phyloP scores from a whole-genome alignment of 1,139 yeast species.

The Hemisphaericaspora subhashii region DNA sequence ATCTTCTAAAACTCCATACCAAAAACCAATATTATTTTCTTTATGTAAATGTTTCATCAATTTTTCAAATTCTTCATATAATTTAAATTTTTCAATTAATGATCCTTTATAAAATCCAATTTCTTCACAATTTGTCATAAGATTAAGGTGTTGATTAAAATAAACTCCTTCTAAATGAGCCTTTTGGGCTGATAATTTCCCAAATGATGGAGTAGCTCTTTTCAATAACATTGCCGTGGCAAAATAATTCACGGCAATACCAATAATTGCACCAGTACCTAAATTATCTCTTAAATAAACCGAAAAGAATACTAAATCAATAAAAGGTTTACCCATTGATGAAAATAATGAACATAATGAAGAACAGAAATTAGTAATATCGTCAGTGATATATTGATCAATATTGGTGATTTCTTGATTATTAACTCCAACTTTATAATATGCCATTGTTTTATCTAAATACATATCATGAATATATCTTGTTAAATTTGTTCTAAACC shows the following conservation, averaged over 20 bases:
- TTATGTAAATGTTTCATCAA: slow-evolving; percentile 47
- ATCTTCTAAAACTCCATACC: slow-evolving; percentile 77
- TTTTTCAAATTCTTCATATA: slow-evolving; percentile 56
- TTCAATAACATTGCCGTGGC: slow-evolving; percentile 77
- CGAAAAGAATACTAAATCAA: slow-evolving; percentile 85
- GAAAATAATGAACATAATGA: slow-evolving; percentile 84
- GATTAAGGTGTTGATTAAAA: slow-evolving; percentile 80
- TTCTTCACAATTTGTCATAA: slow-evolving; percentile 89
- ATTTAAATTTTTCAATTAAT: slow-evolving; percentile 70
- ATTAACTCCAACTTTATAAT: slow-evolving; percentile 69
- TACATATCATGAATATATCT: slow-evolving; percentile 91
- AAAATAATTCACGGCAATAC: slow-evolving; percentile 79
- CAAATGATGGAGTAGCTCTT: slow-evolving; percentile 79
- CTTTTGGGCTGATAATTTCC: slow-evolving; percentile 69
- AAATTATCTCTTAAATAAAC: slow-evolving; percentile 80
- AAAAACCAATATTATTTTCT: slow-evolving; percentile 52
- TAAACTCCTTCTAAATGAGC: slow-evolving; percentile 87
- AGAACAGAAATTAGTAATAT: slow-evolving; percentile 78
- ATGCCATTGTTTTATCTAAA: slow-evolving; percentile 76
- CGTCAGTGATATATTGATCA: slow-evolving; percentile 84
- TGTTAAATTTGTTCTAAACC: slow-evolving; percentile 80
- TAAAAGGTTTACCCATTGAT: slow-evolving; percentile 86
- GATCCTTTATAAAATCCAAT: slow-evolving; percentile 94
- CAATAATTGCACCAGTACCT: slow-evolving; percentile 81
- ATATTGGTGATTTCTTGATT: slow-evolving; percentile 45